Evolutionary conservation across 2,329 filamentous ascomycete genomes (phyloP).

Genomic region (Aspergillus sp.): DNA sequence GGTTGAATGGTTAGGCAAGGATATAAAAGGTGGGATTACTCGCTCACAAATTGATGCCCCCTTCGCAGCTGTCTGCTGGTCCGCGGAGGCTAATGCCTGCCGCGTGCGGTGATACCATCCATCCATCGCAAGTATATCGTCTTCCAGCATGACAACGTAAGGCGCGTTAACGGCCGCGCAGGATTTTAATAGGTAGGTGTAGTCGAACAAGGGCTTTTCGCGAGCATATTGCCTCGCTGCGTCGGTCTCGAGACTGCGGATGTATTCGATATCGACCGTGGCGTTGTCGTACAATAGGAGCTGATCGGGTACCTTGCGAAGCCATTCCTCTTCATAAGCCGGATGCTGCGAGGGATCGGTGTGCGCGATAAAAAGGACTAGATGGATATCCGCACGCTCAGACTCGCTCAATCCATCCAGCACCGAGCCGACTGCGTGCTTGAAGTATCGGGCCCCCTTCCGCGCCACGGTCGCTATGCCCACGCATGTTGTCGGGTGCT

Average conservation of each 20-base stretch:
- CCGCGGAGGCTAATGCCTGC: conserved; percentile 24
- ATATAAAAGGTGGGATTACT: background rate
- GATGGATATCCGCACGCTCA: conserved; percentile 34
- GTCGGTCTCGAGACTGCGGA: conserved; percentile 25
- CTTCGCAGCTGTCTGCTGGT: conserved; percentile 20
- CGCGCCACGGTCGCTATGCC: conserved; percentile 37
- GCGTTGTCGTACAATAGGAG: conserved; percentile 34
- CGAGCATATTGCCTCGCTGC: conserved; percentile 18
- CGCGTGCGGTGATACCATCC: conserved; percentile 39
- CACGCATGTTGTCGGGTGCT: conserved; percentile 22
- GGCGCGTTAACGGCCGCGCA: conserved; percentile 30
- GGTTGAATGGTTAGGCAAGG: background rate
- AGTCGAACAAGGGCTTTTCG: conserved; percentile 38
- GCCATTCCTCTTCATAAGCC: conserved; percentile 34
- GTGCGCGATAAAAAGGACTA: conserved; percentile 39
- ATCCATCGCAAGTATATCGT: conserved; percentile 39
- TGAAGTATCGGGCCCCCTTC: conserved; percentile 32
- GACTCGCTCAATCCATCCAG: conserved; percentile 33
- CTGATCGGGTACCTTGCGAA: conserved; percentile 30
- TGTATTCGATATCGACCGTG: conserved; percentile 22
- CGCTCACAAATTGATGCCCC: conserved; percentile 14
- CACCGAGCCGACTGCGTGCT: conserved; percentile 35
- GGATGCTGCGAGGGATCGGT: conserved; percentile 33
- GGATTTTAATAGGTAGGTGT: conserved; percentile 32
- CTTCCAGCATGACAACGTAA: conserved; percentile 39